These are phyloP conservation scores for Apostasia shenzhenica DNA, from an alignment of 106 monocot species.

Conservation along the genomic window DNA sequence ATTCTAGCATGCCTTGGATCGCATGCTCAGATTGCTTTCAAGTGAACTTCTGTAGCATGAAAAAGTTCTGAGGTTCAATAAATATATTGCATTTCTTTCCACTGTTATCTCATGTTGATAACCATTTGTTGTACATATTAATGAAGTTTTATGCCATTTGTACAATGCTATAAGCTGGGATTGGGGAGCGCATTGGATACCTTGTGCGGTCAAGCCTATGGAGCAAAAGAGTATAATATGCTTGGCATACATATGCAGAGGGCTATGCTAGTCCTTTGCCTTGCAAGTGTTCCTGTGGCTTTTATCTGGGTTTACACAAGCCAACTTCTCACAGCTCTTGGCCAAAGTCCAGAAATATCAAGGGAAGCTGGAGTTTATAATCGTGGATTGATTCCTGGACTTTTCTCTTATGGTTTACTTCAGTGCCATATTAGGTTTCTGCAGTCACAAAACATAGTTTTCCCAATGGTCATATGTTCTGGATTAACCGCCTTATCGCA, in stretches of 20 bases:
- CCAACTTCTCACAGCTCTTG: conserved; percentile 39
- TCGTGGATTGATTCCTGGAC: conserved; percentile 56
- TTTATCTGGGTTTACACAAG: conserved; percentile 54
- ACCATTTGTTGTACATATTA: background rate
- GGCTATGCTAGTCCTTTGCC: conserved; percentile 52
- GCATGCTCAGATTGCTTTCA: too few relatives aligned
- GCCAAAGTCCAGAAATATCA: conserved; percentile 69
- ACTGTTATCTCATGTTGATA: too few relatives aligned
- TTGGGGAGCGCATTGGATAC: conserved; percentile 78
- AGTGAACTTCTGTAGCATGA: too few relatives aligned
- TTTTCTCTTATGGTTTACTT: conserved; percentile 68
- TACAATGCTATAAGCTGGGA: conserved; percentile 37
- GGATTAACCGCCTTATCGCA: conserved; percentile 48
- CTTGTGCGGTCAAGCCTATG: conserved; percentile 70
- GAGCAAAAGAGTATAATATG: conserved; percentile 59
- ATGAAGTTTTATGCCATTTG: background rate
- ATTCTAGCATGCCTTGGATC: too few relatives aligned
- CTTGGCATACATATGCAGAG: conserved; percentile 67
- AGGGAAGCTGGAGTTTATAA: conserved; percentile 60
- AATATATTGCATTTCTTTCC: too few relatives aligned
- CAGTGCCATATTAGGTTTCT: conserved; percentile 53
- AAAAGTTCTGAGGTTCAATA: too few relatives aligned
- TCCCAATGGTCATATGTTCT: conserved; percentile 48
- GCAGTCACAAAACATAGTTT: conserved; percentile 58
- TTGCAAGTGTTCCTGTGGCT: conserved; percentile 45